These are phyloP conservation scores for Scedosporium boydii DNA, from an alignment of 2,329 filamentous ascomycete species.

Conservation along the genomic window DNA sequence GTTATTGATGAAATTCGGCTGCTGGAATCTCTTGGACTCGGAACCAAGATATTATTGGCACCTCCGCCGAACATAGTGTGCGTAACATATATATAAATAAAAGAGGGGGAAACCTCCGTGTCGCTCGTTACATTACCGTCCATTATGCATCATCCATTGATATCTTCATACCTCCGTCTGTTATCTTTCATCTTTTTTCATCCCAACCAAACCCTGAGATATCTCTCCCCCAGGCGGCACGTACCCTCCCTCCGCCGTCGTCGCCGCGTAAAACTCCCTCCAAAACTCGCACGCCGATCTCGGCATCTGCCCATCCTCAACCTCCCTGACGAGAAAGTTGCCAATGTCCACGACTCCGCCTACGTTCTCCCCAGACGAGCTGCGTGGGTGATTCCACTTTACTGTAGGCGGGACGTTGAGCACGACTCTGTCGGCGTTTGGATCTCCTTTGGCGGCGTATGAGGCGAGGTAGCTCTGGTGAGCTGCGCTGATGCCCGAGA, in stretches of 20 bases:
- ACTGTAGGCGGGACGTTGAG: constrained; percentile 23
- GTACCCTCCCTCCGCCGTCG: constrained; percentile 22
- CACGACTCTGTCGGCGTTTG: constrained; percentile 23
- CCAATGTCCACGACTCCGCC: constrained; percentile 23
- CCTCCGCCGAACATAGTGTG: too few relatives aligned
- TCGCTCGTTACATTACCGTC: too few relatives aligned
- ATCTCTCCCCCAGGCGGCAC: constrained; percentile 14
- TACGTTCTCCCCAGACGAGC: constrained; percentile 15
- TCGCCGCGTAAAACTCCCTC: constrained; percentile 13
- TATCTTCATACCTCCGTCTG: neutral
- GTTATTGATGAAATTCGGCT: too few relatives aligned
- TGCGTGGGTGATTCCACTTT: constrained; percentile 21
- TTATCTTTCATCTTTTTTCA: neutral
- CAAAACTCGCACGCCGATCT: constrained; percentile 26
- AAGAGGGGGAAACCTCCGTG: too few relatives aligned
- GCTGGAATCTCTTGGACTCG: too few relatives aligned
- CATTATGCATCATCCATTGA: too few relatives aligned
- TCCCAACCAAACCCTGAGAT: neutral
- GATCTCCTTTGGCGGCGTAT: constrained; percentile 28
- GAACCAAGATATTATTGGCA: too few relatives aligned
- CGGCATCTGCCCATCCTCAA: constrained; percentile 20
- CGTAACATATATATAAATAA: too few relatives aligned
- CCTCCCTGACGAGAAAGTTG: constrained; percentile 19
- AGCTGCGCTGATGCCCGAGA: constrained; percentile 23
- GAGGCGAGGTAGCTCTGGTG: constrained; percentile 30